phyloP scores from a whole-genome alignment of 805 yeast species.

The Ogataea methanolica region DNA sequence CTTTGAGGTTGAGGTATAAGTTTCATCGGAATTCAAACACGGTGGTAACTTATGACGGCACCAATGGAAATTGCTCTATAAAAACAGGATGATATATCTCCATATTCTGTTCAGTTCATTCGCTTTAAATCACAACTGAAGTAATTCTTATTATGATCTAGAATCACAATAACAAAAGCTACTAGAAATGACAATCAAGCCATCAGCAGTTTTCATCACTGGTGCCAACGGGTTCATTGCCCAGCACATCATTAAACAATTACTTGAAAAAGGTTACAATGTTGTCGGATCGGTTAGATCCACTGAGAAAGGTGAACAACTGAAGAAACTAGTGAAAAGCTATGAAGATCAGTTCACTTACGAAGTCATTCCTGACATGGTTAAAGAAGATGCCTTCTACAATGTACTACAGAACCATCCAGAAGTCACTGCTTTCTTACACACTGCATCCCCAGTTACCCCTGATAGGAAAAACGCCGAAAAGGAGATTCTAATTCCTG shows the following conservation, averaged over 20 bases:
- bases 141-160: too few relatives aligned
- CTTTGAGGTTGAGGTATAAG: too few relatives aligned
- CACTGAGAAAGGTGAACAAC: neutral
- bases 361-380: conserved; percentile 8
- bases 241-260: neutral
- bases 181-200: too few relatives aligned
- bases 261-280: neutral
- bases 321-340: neutral
- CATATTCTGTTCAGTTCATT: too few relatives aligned
- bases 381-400: neutral
- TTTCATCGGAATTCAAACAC: too few relatives aligned
- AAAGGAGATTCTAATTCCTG: neutral
- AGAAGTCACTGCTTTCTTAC: neutral
- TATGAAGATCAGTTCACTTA: neutral
- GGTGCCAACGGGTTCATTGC: neutral
- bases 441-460: neutral
- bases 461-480: too few relatives aligned
- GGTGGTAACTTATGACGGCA: too few relatives aligned
- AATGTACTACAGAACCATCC: neutral
- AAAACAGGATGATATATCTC: too few relatives aligned
- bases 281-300: neutral
- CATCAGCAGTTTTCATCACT: neutral
- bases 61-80: too few relatives aligned
- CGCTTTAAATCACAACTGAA: too few relatives aligned
- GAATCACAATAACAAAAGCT: too few relatives aligned